Evolutionary conservation across 371 early-diverging fungal species (phyloP).

Genomic region (Mucor racemosus): DNA sequence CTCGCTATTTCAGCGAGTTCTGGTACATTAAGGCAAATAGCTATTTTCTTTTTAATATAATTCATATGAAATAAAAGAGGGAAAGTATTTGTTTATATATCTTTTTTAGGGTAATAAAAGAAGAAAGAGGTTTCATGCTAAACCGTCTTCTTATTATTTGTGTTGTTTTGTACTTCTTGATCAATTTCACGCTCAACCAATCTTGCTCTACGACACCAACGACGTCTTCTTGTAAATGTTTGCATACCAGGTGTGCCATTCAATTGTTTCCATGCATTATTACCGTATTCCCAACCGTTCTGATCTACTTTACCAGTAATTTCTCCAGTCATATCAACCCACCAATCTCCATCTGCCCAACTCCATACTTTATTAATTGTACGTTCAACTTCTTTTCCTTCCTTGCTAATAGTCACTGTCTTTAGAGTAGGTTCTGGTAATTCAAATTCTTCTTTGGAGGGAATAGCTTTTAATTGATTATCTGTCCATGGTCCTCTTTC

Average conservation of each 20-base stretch:
- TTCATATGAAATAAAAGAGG: constrained; percentile 21
- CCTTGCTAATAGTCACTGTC: constrained; percentile 3
- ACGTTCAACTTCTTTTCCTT: constrained; percentile 18
- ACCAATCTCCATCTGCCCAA: constrained; percentile 56
- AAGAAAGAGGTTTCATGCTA: constrained; percentile 1
- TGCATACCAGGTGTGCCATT: constrained; percentile 44
- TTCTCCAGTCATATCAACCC: constrained; percentile 57
- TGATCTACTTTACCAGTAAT: constrained; percentile 43
- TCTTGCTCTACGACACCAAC: constrained; percentile 51
- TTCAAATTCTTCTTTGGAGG: constrained; percentile 41
- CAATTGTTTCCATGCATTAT: constrained; percentile 52
- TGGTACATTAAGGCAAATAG: constrained; percentile 19
- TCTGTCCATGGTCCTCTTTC: constrained; percentile 51
- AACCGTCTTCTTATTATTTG: constrained; percentile 11
- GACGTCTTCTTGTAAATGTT: constrained; percentile 50
- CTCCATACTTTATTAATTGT: constrained; percentile 42
- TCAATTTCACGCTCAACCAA: constrained; percentile 37
- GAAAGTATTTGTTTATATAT: neutral
- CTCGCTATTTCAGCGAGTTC: constrained; percentile 20
- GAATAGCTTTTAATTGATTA: constrained; percentile 36
- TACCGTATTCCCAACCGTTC: constrained; percentile 56
- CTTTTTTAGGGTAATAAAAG: neutral
- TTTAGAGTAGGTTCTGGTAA: constrained; percentile 36
- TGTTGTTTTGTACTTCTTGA: neutral
- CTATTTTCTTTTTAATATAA: constrained; percentile 26